Conservation (phyloP, 2,329 filamentous ascomycete species). For the Sarocladium oryzae region DNA sequence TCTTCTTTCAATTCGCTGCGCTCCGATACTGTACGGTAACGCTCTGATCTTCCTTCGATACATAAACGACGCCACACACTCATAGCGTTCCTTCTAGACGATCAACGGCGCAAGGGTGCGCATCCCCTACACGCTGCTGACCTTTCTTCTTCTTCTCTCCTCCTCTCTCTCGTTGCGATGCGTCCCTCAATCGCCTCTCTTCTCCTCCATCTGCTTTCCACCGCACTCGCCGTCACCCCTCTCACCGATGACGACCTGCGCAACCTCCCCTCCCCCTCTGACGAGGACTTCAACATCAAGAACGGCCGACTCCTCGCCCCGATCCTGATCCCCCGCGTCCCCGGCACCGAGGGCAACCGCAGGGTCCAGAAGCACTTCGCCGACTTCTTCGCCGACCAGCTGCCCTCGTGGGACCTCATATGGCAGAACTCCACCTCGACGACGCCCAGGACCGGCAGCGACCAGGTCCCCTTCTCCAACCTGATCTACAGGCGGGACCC, state of each 20-base stretch:
- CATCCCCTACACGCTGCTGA: no score
- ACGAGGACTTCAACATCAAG: slow-evolving; percentile 71
- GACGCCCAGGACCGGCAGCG: slow-evolving; percentile 68
- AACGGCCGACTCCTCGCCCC: slow-evolving; percentile 73
- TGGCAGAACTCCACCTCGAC: slow-evolving; percentile 87
- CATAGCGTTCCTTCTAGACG: no score
- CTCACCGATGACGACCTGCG: slow-evolving; percentile 71
- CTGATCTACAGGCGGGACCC: slow-evolving; percentile 83
- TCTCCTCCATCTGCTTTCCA: slow-evolving; percentile 17
- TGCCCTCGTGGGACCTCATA: slow-evolving; percentile 73
- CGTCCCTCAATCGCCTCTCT: slow-evolving; percentile 20
- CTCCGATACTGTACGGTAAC: no score
- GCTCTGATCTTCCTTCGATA: no score
- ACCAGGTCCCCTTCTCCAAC: slow-evolving; percentile 76
- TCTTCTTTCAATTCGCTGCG: not conserved
- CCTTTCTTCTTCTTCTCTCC: no score
- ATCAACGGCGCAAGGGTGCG: no score
- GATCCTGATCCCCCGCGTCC: slow-evolving; percentile 81
- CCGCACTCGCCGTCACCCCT: slow-evolving; percentile 28
- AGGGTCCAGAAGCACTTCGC: slow-evolving; percentile 75
- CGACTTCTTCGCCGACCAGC: slow-evolving; percentile 66
- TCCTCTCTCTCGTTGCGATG: slow-evolving; percentile 6
- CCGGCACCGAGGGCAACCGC: slow-evolving; percentile 70
- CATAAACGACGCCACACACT: no score
- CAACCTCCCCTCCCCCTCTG: slow-evolving; percentile 59